phyloP scores from a whole-genome alignment of 306 rosid species.

The Hippophae tibetana region DNA sequence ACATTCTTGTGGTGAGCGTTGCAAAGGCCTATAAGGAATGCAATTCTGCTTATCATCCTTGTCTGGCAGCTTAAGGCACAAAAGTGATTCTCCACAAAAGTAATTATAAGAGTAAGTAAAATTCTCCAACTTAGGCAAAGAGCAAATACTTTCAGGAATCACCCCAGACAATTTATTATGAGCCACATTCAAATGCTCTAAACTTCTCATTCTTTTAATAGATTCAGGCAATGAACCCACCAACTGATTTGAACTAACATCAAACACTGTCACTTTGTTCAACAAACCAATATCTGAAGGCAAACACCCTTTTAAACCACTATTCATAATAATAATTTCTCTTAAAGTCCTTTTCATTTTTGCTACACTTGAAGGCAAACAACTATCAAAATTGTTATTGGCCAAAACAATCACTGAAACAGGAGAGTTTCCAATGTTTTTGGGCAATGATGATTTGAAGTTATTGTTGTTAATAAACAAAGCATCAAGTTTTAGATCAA shows the following conservation, averaged over 20 bases:
- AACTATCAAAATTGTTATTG: slow-evolving; percentile 46
- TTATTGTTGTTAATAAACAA: slow-evolving; percentile 67
- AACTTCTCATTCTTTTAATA: slow-evolving; percentile 44
- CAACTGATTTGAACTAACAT: slow-evolving; percentile 47
- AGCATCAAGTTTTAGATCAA: slow-evolving; percentile 62
- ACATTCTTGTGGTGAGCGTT: slow-evolving; percentile 51
- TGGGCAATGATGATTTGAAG: slow-evolving; percentile 44
- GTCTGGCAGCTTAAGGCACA: slow-evolving; percentile 41
- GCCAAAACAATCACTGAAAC: slow-evolving; percentile 71
- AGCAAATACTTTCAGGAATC: slow-evolving; percentile 52
- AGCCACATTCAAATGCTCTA: slow-evolving; percentile 72
- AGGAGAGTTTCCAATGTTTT: slow-evolving; percentile 44
- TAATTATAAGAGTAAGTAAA: slow-evolving; percentile 66
- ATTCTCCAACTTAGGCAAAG: slow-evolving; percentile 58
- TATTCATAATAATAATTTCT: slow-evolving; percentile 50
- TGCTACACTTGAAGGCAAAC: slow-evolving; percentile 48
- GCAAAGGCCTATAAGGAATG: slow-evolving; percentile 53
- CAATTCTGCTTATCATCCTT: slow-evolving; percentile 60
- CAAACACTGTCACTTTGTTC: slow-evolving; percentile 53
- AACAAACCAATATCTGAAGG: slow-evolving; percentile 47
- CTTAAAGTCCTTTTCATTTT: slow-evolving; percentile 53
- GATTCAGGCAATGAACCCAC: slow-evolving; percentile 65
- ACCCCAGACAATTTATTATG: slow-evolving; percentile 51
- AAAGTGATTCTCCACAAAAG: slow-evolving; percentile 42
- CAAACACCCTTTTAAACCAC: slow-evolving; percentile 66